phyloP scores from a whole-genome alignment of 257 asterid genomes.

The Rubia yunnanensis region DNA sequence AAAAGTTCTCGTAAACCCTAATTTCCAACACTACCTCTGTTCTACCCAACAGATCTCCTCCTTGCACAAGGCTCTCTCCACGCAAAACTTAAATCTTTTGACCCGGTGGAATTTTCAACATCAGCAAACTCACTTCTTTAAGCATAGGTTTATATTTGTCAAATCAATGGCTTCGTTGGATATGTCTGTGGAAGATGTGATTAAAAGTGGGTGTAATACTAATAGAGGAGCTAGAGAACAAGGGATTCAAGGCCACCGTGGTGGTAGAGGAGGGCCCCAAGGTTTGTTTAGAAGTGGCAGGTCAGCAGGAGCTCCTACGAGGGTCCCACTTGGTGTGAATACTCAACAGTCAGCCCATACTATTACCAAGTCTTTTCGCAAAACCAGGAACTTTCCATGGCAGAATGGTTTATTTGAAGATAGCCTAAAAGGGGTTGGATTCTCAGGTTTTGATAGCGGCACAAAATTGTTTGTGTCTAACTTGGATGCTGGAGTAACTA shows the following conservation, averaged over 20 bases:
- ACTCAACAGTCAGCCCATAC: conserved; percentile 49
- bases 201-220: conserved; percentile 53
- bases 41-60: conserved; percentile 4
- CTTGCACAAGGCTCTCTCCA: background rate
- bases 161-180: conserved; percentile 71
- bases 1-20: conserved; percentile 19
- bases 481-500: conserved; percentile 73
- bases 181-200: conserved; percentile 79
- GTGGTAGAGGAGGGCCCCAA: conserved; percentile 73
- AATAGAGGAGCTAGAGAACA: conserved; percentile 58
- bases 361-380: conserved; percentile 84
- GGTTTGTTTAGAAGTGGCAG: conserved; percentile 73
- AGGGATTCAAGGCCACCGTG: conserved; percentile 48
- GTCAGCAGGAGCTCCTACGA: conserved; percentile 51
- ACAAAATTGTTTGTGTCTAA: conserved; percentile 57
- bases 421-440: conserved; percentile 81
- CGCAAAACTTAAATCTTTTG: background rate
- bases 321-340: conserved; percentile 73
- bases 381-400: conserved; percentile 74
- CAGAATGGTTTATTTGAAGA: conserved; percentile 81
- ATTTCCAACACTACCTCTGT: background rate
- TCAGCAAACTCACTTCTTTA: conserved; percentile 13
- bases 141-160: conserved; percentile 1
- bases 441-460: conserved; percentile 57
- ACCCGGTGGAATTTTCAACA: background rate